Percentiles rank a stretch among this genome's conserved stretches.
phyloP scores from a whole-genome alignment of 2,329 filamentous ascomycete species.

The Xylaria sp. region DNA sequence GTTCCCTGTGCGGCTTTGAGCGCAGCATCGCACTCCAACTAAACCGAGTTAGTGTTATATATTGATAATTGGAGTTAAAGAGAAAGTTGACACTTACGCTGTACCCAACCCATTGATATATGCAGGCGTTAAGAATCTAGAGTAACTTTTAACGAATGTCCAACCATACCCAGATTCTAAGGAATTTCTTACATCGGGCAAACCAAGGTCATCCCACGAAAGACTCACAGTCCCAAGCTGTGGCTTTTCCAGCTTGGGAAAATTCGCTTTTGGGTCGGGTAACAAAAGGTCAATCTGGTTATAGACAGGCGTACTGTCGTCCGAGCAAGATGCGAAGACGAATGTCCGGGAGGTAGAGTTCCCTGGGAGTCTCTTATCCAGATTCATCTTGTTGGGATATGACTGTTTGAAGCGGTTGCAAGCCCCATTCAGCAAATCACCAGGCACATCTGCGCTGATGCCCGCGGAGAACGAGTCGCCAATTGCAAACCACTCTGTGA shows the following conservation, averaged over 20 bases:
- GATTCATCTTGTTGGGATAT: slow-evolving; percentile 12
- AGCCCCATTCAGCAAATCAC: neutral
- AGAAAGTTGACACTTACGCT: neutral
- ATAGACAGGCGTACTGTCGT: neutral
- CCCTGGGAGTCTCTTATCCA: neutral
- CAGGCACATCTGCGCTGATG: neutral
- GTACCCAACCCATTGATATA: slow-evolving; percentile 14
- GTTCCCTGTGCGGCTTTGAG: neutral
- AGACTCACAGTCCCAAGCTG: slow-evolving; percentile 17
- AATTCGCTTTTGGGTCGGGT: slow-evolving; percentile 2
- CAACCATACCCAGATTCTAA: neutral
- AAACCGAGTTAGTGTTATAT: neutral
- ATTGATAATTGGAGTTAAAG: neutral
- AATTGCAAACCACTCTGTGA: slow-evolving; percentile 18
- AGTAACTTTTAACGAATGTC: neutral
- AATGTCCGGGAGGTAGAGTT: neutral
- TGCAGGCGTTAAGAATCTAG: slow-evolving; percentile 9
- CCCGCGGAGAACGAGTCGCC: slow-evolving; percentile 15
- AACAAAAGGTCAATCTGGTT: neutral
- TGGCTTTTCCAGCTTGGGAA: slow-evolving; percentile 1
- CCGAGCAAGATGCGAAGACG: slow-evolving; percentile 10
- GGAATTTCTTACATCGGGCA: neutral
- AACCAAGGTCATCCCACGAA: slow-evolving; percentile 5
- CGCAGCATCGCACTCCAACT: neutral
- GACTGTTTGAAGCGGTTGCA: slow-evolving; percentile 7